phyloP scores from a whole-genome alignment of 805 yeast species.

The Myxozyma mucilagina region DNA sequence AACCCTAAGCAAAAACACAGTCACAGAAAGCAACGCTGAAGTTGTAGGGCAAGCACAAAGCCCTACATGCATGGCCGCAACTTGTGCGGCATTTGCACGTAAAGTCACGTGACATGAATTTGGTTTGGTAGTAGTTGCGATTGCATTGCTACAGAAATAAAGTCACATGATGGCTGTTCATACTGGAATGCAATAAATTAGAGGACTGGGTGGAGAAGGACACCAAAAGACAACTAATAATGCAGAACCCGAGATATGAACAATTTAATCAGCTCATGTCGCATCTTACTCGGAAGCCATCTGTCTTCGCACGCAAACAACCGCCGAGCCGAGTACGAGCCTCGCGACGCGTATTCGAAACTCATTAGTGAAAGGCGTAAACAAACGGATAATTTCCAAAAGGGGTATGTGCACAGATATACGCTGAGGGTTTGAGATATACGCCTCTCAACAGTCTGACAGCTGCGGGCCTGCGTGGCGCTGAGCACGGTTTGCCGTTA shows the following conservation, averaged over 20 bases:
- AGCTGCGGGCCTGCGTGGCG: conserved; percentile 8
- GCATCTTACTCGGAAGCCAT: too few species aligned
- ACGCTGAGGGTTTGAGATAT: conserved; percentile 1
- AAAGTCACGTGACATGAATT: background rate
- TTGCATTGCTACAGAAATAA: too few species aligned
- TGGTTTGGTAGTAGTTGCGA: background rate
- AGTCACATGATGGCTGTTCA: too few species aligned
- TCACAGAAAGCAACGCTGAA: background rate
- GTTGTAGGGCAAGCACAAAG: background rate
- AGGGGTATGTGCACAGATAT: background rate
- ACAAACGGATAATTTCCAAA: background rate
- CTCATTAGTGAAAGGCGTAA: background rate
- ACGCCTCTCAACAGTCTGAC: conserved; percentile 22
- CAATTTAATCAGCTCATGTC: too few species aligned
- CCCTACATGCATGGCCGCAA: background rate
- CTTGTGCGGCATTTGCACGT: background rate
- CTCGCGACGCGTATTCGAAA: background rate
- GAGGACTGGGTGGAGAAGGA: too few species aligned
- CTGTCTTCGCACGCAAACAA: too few species aligned
- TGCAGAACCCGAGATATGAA: too few species aligned
- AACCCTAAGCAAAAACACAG: background rate
- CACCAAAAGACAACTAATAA: too few species aligned
- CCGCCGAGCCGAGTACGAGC: background rate
- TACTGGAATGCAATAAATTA: too few species aligned
- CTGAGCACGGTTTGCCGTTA: conserved; percentile 8